A percentile compares a stretch with the other conserved stretches of the same genome.
Conservation (phyloP, 78 protist species). For the Polysphondylium violaceum region DNA sequence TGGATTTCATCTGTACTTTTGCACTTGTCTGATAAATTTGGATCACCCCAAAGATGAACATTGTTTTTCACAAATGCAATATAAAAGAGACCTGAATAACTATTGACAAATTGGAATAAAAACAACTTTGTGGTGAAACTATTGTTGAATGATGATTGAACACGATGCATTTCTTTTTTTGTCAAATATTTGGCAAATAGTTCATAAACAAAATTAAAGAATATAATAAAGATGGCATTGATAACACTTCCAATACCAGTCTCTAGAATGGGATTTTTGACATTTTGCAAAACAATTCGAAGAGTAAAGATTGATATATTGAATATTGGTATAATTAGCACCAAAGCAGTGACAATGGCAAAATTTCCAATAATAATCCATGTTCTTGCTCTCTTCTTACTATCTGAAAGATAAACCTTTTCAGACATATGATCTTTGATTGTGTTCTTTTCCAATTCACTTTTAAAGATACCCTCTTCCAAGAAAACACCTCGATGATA, state of each 20-base stretch:
- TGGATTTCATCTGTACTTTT: not conserved
- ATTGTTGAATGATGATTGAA: not conserved
- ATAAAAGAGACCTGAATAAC: constrained; percentile 83
- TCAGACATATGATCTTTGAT: not conserved
- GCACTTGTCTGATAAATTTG: constrained; percentile 8
- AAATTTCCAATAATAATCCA: not conserved
- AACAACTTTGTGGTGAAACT: constrained; percentile 75
- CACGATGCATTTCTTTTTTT: constrained; percentile 15
- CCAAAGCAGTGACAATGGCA: not conserved
- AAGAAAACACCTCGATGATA: constrained; percentile 15
- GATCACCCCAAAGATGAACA: constrained; percentile 41
- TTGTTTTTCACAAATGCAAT: constrained; percentile 84
- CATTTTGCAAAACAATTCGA: not conserved
- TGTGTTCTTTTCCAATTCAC: not conserved
- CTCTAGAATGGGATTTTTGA: not conserved
- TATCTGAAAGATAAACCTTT: not conserved
- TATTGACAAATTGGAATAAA: constrained; percentile 88
- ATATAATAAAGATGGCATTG: constrained; percentile 8
- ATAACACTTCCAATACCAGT: constrained; percentile 22
- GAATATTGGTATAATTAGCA: constrained; percentile 8
- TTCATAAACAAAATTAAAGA: constrained; percentile 32
- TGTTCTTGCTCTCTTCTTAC: not conserved
- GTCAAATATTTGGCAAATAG: constrained; percentile 8
- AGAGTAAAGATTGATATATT: constrained; percentile 25
- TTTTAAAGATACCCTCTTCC: not conserved